Conservation (phyloP, 257 asterid species). For the Jaltomata sinuosa region DNA sequence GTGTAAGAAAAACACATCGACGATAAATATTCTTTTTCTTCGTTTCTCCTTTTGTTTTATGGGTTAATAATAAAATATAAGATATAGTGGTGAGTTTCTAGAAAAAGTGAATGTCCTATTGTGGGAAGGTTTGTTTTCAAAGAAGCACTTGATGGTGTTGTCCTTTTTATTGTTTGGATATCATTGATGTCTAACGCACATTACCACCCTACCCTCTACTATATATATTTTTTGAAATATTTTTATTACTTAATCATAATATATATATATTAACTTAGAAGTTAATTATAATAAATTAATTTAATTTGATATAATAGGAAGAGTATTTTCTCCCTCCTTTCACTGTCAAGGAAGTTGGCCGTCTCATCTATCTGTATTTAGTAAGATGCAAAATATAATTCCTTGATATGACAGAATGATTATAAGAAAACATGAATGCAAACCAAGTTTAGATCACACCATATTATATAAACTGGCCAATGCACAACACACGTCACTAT, state of each 20-base stretch:
- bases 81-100: constrained; percentile 23
- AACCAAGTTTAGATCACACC: neutral
- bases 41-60: neutral
- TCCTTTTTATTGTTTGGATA: constrained; percentile 15
- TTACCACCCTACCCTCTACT: neutral
- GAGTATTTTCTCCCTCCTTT: constrained; percentile 2
- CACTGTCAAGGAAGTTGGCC: constrained; percentile 23
- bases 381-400: neutral
- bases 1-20: neutral
- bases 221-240: neutral
- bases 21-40: neutral
- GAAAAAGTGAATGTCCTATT: constrained; percentile 16
- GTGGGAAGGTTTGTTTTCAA: constrained; percentile 44
- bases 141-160: constrained; percentile 22
- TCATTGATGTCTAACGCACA: constrained; percentile 42
- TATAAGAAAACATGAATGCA: neutral
- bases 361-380: neutral
- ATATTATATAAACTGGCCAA: neutral
- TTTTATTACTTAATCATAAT: neutral
- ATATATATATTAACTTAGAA: neutral
- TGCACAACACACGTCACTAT: neutral
- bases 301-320: neutral
- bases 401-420: neutral
- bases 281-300: neutral
- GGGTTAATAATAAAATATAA: neutral